A percentile compares a stretch with the other conserved stretches of the same genome.
Evolutionary conservation across 2,329 filamentous ascomycete species (phyloP).

Genomic region (Ceratocystis harringtonii): DNA sequence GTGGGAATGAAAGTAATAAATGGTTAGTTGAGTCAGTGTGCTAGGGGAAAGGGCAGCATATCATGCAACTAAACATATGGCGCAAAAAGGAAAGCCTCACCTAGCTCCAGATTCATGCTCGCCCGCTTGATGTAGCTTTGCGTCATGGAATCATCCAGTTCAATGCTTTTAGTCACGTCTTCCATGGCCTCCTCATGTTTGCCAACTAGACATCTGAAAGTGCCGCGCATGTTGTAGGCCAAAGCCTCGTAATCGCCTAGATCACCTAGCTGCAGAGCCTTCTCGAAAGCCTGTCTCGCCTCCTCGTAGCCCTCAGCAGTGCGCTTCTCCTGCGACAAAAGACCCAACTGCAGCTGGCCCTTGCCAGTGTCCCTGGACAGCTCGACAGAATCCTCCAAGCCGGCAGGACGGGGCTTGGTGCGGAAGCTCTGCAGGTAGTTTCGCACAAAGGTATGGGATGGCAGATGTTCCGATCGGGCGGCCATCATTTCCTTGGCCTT

Average conservation of each 20-base stretch:
- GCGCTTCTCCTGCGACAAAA: conserved; percentile 68
- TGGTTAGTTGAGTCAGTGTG: too few relatives aligned
- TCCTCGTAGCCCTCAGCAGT: conserved; percentile 86
- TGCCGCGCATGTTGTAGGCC: conserved; percentile 92
- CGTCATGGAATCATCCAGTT: conserved; percentile 72
- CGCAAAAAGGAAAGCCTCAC: conserved; percentile 20
- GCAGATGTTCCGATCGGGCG: conserved; percentile 74
- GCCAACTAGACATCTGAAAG: conserved; percentile 83
- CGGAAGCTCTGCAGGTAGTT: conserved; percentile 99
- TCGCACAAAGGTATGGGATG: conserved; percentile 89
- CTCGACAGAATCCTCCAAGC: conserved; percentile 69
- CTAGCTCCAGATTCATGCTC: conserved; percentile 91
- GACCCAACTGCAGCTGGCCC: conserved; percentile 71
- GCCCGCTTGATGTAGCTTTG: conserved; percentile 98
- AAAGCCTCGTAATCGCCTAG: conserved; percentile 74
- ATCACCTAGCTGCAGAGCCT: conserved; percentile 67
- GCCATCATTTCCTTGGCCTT: conserved; percentile 83
- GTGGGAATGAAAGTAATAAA: conserved; percentile 10
- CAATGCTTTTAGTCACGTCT: conserved; percentile 85
- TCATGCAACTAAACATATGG: conserved; percentile 3
- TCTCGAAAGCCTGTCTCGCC: conserved; percentile 71
- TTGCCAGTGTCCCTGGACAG: conserved; percentile 63
- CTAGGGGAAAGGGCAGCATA: too few relatives aligned
- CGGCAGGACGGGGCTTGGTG: conserved; percentile 59
- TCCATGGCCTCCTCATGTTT: conserved; percentile 69